Evolutionary conservation across 2,329 filamentous ascomycete genomes (phyloP).

Genomic region (Alternaria brassicicola): DNA sequence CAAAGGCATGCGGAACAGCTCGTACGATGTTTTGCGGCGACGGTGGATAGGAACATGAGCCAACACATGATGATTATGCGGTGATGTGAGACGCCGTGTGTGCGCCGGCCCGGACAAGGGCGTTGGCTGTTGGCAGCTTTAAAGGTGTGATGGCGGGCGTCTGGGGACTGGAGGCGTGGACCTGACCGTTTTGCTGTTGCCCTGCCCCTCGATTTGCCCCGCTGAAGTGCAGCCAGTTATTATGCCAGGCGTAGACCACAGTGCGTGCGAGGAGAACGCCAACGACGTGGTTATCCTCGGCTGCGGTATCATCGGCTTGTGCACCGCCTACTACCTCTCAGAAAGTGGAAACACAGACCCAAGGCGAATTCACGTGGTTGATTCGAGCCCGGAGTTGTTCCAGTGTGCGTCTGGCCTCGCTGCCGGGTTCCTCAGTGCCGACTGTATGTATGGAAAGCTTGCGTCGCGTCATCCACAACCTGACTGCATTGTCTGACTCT

Average conservation of each 20-base stretch:
- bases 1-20: slow-evolving; percentile 3
- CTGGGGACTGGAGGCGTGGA: background rate
- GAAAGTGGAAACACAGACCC: slow-evolving; percentile 46
- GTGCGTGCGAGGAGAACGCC: slow-evolving; percentile 10
- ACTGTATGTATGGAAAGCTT: slow-evolving; percentile 58
- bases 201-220: background rate
- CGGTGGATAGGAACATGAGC: background rate
- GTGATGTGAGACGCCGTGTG: slow-evolving; percentile 1
- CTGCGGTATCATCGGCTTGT: slow-evolving; percentile 54
- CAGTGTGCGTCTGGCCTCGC: slow-evolving; percentile 75
- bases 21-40: slow-evolving; percentile 3
- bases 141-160: background rate
- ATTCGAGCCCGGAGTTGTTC: slow-evolving; percentile 67
- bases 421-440: slow-evolving; percentile 73
- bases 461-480: background rate
- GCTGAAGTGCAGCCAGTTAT: slow-evolving; percentile 3
- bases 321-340: slow-evolving; percentile 69
- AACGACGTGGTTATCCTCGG: slow-evolving; percentile 48
- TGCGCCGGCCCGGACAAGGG: background rate
- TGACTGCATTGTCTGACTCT: background rate
- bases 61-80: slow-evolving; percentile 1
- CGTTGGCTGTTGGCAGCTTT: background rate
- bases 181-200: background rate
- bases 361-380: slow-evolving; percentile 62
- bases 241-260: slow-evolving; percentile 1